phyloP scores from a whole-genome alignment of 768 basidiomycete species.

The Chalciporus piperatus region DNA sequence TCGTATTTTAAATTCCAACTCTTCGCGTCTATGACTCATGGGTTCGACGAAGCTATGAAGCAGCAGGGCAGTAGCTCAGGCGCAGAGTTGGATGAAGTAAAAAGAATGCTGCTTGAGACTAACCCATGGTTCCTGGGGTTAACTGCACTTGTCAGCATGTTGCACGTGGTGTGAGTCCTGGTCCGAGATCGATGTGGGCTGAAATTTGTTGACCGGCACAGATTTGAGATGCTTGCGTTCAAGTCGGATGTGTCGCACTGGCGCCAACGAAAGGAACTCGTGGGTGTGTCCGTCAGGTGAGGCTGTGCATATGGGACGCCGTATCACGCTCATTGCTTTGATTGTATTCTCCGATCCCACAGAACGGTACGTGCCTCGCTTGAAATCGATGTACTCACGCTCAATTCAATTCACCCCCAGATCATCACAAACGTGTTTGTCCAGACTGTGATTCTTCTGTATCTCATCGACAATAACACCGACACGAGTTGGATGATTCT shows the following conservation, averaged over 20 bases:
- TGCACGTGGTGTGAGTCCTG: slow-evolving; percentile 78
- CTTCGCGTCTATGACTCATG: slow-evolving; percentile 78
- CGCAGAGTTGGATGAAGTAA: slow-evolving; percentile 90
- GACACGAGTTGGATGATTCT: slow-evolving; percentile 99
- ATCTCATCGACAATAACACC: slow-evolving; percentile 92
- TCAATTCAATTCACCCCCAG: slow-evolving; percentile 26
- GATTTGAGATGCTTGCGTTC: slow-evolving; percentile 96
- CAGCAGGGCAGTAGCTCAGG: slow-evolving; percentile 59
- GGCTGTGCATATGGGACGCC: slow-evolving; percentile 19
- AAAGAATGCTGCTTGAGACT: slow-evolving; percentile 88
- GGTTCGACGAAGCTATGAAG: slow-evolving; percentile 85
- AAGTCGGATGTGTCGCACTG: slow-evolving; percentile 93
- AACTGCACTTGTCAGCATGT: slow-evolving; percentile 78
- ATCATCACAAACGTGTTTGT: slow-evolving; percentile 94
- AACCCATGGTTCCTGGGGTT: slow-evolving; percentile 85
- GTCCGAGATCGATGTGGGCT: not conserved
- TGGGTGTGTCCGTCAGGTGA: slow-evolving; percentile 90
- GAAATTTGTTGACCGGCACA: slow-evolving; percentile 29
- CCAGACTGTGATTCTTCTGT: slow-evolving; percentile 85
- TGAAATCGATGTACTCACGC: slow-evolving; percentile 9
- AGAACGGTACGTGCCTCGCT: slow-evolving; percentile 50
- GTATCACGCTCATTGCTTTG: slow-evolving; percentile 10
- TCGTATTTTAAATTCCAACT: slow-evolving; percentile 85
- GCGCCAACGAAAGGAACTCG: slow-evolving; percentile 91
- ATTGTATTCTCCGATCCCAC: slow-evolving; percentile 18